These are phyloP conservation scores for Gypsophila paniculata DNA, from an alignment of 179 eudicot genomes.

Conservation along the genomic window DNA sequence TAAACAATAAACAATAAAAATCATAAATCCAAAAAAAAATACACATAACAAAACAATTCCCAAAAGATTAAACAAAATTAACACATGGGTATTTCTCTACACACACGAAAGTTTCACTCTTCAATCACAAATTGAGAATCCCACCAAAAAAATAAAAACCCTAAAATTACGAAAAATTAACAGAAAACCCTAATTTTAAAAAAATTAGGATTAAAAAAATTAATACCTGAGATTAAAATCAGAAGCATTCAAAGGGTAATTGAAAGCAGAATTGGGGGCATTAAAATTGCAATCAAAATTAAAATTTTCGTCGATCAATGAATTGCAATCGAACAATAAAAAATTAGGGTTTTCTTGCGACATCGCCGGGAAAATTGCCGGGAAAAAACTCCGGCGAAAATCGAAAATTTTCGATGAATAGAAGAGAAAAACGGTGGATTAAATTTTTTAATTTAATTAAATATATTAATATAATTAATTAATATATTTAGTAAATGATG, in stretches of 20 bases:
- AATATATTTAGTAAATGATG: too few relatives aligned
- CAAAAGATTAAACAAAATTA: not conserved
- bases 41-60: not conserved
- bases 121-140: not conserved
- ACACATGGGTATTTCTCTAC: not conserved
- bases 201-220: not conserved
- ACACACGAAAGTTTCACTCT: not conserved
- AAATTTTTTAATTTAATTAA: too few relatives aligned
- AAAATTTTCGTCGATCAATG: slow-evolving; percentile 49
- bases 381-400: slow-evolving; percentile 10
- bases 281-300: slow-evolving; percentile 40
- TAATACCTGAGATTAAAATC: slow-evolving; percentile 42
- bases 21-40: not conserved
- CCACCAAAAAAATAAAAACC: slow-evolving; percentile 16
- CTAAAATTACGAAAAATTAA: slow-evolving; percentile 21
- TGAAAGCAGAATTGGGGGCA: slow-evolving; percentile 44
- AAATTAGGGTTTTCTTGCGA: slow-evolving; percentile 67
- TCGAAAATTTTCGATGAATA: not conserved
- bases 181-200: not conserved
- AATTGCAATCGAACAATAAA: slow-evolving; percentile 56
- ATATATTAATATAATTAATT: too few relatives aligned
- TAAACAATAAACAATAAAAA: not conserved
- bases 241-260: slow-evolving; percentile 46
- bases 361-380: slow-evolving; percentile 38
- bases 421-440: not conserved